Conservation (phyloP, 1,284 basidiomycete genomes). For the Sanghuangporus sanghuang region DNA sequence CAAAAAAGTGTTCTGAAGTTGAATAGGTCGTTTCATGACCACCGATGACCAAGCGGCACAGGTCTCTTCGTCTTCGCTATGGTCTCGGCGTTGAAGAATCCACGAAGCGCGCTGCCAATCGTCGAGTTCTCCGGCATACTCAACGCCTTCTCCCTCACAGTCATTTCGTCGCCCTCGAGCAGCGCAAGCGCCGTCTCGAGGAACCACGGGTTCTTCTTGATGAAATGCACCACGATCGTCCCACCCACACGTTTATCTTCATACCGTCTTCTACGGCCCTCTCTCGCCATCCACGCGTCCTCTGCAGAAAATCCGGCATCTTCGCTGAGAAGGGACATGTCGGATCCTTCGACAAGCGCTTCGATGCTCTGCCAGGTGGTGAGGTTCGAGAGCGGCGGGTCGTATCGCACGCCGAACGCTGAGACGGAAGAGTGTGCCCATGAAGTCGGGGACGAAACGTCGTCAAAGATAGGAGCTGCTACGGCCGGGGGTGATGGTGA, state of each 20-base stretch:
- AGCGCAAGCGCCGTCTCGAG: conserved; percentile 88
- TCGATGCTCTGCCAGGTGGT: conserved; percentile 76
- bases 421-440: conserved; percentile 86
- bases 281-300: conserved; percentile 64
- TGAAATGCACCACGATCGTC: conserved; percentile 93
- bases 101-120: not conserved
- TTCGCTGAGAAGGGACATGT: conserved; percentile 66
- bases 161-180: conserved; percentile 67
- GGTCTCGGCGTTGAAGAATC: not conserved
- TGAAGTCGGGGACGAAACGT: conserved; percentile 20
- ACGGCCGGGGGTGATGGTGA: conserved; percentile 16
- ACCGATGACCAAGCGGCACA: too few species aligned
- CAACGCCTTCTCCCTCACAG: conserved; percentile 31
- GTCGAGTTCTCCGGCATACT: not conserved
- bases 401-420: conserved; percentile 79
- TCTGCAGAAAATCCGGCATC: conserved; percentile 39
- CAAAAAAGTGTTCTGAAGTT: not conserved
- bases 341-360: conserved; percentile 88
- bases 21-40: not conserved
- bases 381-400: conserved; percentile 64
- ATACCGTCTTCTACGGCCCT: conserved; percentile 65
- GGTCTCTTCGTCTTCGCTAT: too few species aligned
- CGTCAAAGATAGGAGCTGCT: conserved; percentile 20
- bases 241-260: conserved; percentile 76
- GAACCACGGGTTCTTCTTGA: conserved; percentile 97